Evolutionary conservation across 371 early-diverging fungal genomes (phyloP).

Genomic region (Apophysomyces variabilis): DNA sequence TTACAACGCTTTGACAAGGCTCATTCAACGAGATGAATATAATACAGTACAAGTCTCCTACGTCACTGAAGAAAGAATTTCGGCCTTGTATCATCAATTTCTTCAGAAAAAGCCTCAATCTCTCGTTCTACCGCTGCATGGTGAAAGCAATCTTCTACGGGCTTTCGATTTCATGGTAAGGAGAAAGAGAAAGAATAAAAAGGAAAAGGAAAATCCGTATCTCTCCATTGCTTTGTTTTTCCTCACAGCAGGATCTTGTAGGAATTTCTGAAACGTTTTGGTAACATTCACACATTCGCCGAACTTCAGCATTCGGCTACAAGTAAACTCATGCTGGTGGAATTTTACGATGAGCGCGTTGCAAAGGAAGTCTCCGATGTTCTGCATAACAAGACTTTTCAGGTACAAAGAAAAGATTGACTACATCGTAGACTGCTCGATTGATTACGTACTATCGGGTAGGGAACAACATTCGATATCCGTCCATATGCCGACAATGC

Average conservation of each 20-base stretch:
- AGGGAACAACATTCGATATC: not conserved
- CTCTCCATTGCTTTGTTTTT: too few species aligned
- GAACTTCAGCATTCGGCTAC: conserved; percentile 7
- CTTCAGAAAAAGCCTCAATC: not conserved
- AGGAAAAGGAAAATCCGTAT: not conserved
- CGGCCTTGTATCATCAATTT: conserved; percentile 1
- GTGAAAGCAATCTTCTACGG: not conserved
- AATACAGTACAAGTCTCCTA: conserved; percentile 4
- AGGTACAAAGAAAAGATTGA: conserved; percentile 15
- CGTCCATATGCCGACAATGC: not conserved
- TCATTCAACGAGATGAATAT: not conserved
- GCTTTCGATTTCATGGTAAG: conserved; percentile 17
- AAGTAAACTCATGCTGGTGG: conserved; percentile 14
- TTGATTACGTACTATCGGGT: not conserved
- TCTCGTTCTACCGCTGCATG: conserved; percentile 10
- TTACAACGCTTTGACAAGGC: conserved; percentile 4
- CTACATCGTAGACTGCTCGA: not conserved
- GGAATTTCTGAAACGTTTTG: conserved; percentile 16
- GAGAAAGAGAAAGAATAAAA: not conserved
- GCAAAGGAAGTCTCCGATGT: conserved; percentile 7
- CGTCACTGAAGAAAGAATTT: not conserved
- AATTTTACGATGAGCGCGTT: conserved; percentile 16
- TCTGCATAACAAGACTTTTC: conserved; percentile 13
- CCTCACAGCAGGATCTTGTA: not conserved
- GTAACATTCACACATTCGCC: not conserved